Conservation (phyloP, 306 rosid genomes). For the Malus sieversii region DNA sequence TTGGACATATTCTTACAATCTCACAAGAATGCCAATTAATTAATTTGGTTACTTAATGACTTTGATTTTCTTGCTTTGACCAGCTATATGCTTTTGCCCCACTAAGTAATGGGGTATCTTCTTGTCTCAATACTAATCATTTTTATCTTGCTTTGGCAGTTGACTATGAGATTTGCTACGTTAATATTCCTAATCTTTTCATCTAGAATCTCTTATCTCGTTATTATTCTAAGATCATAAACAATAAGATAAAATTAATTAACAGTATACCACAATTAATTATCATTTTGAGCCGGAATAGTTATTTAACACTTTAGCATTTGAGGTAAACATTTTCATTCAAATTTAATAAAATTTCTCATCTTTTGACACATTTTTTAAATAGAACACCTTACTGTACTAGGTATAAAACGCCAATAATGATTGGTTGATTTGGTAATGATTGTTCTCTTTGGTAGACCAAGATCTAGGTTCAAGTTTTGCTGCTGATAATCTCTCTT, state of each 20-base stretch:
- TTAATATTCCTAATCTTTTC: neutral
- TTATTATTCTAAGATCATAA: neutral
- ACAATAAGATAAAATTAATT: neutral
- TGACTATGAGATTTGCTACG: neutral
- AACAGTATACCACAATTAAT: neutral
- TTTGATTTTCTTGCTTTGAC: neutral
- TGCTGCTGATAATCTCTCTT: no score
- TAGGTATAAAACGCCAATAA: no score
- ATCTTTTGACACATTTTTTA: no score
- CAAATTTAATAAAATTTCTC: no score
- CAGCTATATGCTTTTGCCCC: neutral
- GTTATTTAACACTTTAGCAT: no score
- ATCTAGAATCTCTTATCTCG: neutral
- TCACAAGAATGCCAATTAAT: neutral
- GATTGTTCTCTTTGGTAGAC: no score
- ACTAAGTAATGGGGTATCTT: neutral
- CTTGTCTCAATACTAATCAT: neutral
- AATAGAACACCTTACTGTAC: no score
- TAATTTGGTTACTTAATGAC: neutral
- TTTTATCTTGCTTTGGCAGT: neutral
- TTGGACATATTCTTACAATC: neutral
- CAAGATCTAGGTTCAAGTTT: no score
- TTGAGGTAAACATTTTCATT: no score
- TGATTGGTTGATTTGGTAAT: no score
- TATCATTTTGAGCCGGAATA: no score